Evolutionary conservation across 192 early-diverging fungal genomes (phyloP).

Genomic region (Coemansia sp.): DNA sequence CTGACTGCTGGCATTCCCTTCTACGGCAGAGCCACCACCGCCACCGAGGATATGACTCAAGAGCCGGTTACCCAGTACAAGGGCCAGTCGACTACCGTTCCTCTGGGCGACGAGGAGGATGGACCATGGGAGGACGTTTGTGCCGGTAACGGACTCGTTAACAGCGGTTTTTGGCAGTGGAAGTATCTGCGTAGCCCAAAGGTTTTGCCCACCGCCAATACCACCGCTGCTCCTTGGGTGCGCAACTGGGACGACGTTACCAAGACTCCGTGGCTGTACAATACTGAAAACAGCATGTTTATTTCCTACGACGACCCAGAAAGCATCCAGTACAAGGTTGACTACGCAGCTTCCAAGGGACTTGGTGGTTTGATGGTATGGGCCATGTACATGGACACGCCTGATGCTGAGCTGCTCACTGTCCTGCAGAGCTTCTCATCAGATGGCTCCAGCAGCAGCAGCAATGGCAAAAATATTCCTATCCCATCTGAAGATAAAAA

Average conservation of each 20-base stretch:
- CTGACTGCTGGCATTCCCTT: constrained; percentile 64
- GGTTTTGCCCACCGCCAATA: constrained; percentile 38
- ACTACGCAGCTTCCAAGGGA: constrained; percentile 56
- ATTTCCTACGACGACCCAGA: constrained; percentile 68
- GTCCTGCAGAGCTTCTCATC: constrained; percentile 5
- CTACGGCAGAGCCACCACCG: constrained; percentile 58
- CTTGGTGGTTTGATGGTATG: constrained; percentile 65
- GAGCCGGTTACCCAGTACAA: constrained; percentile 35
- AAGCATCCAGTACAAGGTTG: constrained; percentile 58
- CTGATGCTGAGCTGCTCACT: constrained; percentile 55
- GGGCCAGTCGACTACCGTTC: constrained; percentile 15
- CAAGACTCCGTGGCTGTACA: constrained; percentile 72
- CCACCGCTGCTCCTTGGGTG: constrained; percentile 60
- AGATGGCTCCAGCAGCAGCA: not conserved
- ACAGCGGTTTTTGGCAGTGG: constrained; percentile 61
- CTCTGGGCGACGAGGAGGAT: constrained; percentile 58
- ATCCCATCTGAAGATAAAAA: not conserved
- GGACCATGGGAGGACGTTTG: constrained; percentile 59
- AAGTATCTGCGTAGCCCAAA: constrained; percentile 60
- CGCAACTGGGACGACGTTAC: constrained; percentile 58
- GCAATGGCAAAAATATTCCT: not conserved
- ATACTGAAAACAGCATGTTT: constrained; percentile 55
- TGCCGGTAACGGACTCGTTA: constrained; percentile 10
- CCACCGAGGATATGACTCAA: constrained; percentile 35
- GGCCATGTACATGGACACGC: constrained; percentile 20